Evolutionary conservation across 1,284 basidiomycete genomes (phyloP).

Genomic region (Apiotrichum siamense): DNA sequence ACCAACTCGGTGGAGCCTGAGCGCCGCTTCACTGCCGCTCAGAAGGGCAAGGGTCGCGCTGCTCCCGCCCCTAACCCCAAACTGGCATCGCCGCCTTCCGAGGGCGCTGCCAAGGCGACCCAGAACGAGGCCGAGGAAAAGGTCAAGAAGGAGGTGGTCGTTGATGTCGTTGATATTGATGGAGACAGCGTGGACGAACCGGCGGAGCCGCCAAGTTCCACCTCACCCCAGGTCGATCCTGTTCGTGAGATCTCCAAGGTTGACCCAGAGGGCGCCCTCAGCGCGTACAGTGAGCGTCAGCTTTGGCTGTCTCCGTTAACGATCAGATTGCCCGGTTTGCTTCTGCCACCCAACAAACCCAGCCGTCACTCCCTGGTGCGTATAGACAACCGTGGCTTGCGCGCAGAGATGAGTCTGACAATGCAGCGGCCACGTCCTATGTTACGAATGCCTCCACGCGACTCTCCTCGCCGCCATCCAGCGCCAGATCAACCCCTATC

Average conservation of each 20-base stretch:
- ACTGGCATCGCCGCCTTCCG: slow-evolving; percentile 3
- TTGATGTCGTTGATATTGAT: not conserved
- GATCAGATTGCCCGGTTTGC: slow-evolving; percentile 39
- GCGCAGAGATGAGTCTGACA: not conserved
- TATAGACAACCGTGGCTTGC: not conserved
- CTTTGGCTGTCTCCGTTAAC: not conserved
- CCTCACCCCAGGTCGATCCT: slow-evolving; percentile 11
- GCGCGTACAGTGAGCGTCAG: slow-evolving; percentile 13
- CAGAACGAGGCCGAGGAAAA: no score
- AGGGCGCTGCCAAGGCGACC: no score
- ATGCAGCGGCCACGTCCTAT: slow-evolving; percentile 41
- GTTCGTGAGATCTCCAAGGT: slow-evolving; percentile 6
- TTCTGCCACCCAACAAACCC: slow-evolving; percentile 32
- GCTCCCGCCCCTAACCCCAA: not conserved
- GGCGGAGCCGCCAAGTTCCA: no score
- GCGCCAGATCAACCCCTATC: slow-evolving; percentile 31
- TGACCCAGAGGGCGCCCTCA: slow-evolving; percentile 9
- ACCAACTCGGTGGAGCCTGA: not conserved
- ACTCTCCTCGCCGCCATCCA: slow-evolving; percentile 35
- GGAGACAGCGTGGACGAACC: not conserved
- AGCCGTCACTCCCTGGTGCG: slow-evolving; percentile 38
- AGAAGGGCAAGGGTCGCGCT: slow-evolving; percentile 24
- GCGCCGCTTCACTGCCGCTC: slow-evolving; percentile 23
- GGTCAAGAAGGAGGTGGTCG: no score
- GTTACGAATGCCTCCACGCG: slow-evolving; percentile 35